phyloP scores from a whole-genome alignment of 202 grass and related monocot genomes.

The Cymbopogon flexuosus region DNA sequence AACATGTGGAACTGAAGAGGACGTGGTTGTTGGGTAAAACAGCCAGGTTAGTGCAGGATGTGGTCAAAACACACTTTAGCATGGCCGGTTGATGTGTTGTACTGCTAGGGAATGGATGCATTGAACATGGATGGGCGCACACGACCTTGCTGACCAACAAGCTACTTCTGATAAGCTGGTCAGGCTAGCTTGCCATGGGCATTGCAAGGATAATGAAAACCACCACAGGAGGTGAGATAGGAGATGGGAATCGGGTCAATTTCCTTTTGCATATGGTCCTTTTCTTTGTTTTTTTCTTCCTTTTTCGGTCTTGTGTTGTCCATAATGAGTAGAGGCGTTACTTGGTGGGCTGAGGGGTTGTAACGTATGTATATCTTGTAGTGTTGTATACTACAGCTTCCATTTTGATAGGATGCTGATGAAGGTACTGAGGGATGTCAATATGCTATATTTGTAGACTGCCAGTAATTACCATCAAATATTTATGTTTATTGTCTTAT shows the following conservation, averaged over 20 bases:
- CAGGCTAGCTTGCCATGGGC: background rate
- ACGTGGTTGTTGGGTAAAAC: background rate
- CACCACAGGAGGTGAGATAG: background rate
- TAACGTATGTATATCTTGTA: slow-evolving; percentile 4
- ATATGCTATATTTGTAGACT: background rate
- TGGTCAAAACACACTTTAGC: background rate
- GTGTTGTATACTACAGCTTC: background rate
- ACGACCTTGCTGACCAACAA: slow-evolving; percentile 6
- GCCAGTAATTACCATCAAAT: background rate
- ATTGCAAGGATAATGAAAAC: background rate
- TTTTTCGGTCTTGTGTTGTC: background rate
- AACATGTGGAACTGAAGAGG: background rate
- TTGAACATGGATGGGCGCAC: background rate
- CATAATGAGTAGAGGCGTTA: background rate
- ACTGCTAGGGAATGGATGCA: background rate
- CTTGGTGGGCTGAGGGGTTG: background rate
- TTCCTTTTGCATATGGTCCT: background rate
- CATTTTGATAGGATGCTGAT: background rate
- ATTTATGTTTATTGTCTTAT: background rate
- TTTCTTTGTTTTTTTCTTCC: too few relatives aligned
- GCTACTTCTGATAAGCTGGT: background rate
- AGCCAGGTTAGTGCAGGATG: background rate
- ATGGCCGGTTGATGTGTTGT: background rate
- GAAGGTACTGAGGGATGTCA: background rate
- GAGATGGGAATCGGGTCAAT: background rate